Base-by-base conservation (phyloP, 2,329 filamentous ascomycete species). In the Clarireedia sp. region DNA sequence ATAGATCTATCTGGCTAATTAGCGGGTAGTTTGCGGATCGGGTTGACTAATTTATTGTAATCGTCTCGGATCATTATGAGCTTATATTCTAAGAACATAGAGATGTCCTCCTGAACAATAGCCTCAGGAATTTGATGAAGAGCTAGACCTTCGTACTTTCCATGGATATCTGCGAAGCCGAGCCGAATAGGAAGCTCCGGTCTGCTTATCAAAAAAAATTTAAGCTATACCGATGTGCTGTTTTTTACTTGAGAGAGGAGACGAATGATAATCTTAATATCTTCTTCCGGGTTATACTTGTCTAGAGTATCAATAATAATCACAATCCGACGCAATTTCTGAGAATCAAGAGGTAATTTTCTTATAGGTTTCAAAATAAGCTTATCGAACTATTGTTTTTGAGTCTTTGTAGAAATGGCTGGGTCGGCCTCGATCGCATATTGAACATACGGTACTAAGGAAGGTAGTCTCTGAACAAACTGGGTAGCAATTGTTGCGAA, bases 381-480 rank as follows among this genome's bases (percentile, higher is more conserved):
- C 62, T 77, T 40, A 10, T 49, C 29, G 57, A 74, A 76, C 55
- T 77, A 73, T n/a, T 73, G 63, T 21, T 48, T 56, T 3, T 70
- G 45, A 16, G 58, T 16, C 46, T 71, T 69, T 5, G 51, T 54
- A 16, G 60, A 9, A 24, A 74, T 67, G 6, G 19, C 41, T 19
- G 64, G 64, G 46, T 73, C 63, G 2, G 40, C 41, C 3, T 71
- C 61, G n/a, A 75, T 63, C 7, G 67, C 66, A 8, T 63, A 44
- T 17, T 61, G 61, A 33, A 74, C 55, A 12, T 62, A 41, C 3
- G 24, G 51, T 1, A 60, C 64, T 1, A 75, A 43, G 2, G 54
- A 41, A 16, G 71, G 69, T 12, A 70, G 2, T 45, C 48, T 57
- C 6, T 45, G 41, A 29, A 58, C 56, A 2, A 70, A 59, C 36